A percentile compares a stretch with the other conserved stretches of the same genome.
phyloP scores from a whole-genome alignment of 139 green algal species.

The Desmodesmus armatus region DNA sequence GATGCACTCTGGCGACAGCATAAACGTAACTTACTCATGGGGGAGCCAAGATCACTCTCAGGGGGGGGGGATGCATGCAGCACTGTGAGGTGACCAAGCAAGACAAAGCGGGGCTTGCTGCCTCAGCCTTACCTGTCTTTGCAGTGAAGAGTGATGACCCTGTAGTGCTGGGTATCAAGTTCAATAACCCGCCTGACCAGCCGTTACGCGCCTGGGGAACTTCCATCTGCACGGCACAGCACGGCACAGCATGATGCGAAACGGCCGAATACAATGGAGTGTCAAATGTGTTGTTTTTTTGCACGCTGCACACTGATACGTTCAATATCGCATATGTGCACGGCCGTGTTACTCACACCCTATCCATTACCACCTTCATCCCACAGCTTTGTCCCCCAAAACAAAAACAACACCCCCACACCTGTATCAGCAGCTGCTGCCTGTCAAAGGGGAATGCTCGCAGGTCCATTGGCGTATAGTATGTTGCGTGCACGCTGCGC shows the following conservation, averaged over 20 bases:
- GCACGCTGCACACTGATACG: too few species aligned
- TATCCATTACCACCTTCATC: too few species aligned
- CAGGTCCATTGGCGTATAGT: constrained; percentile 37
- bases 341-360: too few species aligned
- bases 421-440: constrained; percentile 36
- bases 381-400: too few species aligned
- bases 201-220: constrained; percentile 31
- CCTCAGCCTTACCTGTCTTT: constrained; percentile 15
- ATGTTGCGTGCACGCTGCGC: constrained; percentile 22
- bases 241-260: too few species aligned
- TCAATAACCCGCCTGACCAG: constrained; percentile 31
- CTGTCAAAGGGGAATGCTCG: constrained; percentile 44
- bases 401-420: neutral
- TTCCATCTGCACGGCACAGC: constrained; percentile 27
- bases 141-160: constrained; percentile 34
- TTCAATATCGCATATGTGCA: too few species aligned
- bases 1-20: neutral
- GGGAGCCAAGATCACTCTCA: neutral
- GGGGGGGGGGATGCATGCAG: neutral
- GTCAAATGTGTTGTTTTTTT: too few species aligned
- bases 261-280: too few species aligned
- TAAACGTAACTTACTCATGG: neutral
- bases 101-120: neutral
- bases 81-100: too few species aligned
- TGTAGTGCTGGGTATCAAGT: constrained; percentile 21